Conservation (phyloP, 1,284 basidiomycete genomes). For the Dichomitus squalens region DNA sequence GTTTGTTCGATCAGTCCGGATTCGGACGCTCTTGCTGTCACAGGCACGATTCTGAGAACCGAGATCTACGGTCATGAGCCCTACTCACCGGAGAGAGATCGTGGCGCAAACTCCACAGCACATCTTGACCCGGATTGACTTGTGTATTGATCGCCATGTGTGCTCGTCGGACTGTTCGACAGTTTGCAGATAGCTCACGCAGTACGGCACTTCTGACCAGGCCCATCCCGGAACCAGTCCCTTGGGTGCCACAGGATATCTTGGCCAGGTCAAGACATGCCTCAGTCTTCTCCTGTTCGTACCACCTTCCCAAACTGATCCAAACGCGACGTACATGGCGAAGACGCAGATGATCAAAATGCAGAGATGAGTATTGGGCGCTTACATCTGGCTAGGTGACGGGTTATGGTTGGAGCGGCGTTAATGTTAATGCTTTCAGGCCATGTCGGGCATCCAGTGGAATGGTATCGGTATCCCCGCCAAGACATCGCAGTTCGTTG, state of each 20-base stretch:
- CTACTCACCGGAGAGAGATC: not conserved
- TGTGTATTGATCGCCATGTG: not conserved
- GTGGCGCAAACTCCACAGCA: not conserved
- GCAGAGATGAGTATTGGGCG: not conserved
- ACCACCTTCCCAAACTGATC: not conserved
- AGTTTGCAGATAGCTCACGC: no score
- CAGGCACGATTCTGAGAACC: not conserved
- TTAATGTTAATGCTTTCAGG: not conserved
- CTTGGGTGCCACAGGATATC: no score
- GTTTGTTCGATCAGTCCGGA: conserved; percentile 16
- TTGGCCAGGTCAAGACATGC: no score
- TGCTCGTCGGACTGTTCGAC: no score
- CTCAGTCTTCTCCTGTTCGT: not conserved
- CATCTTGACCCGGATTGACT: no score
- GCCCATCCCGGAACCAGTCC: no score
- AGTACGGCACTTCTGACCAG: no score
- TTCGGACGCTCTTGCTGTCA: conserved; percentile 2
- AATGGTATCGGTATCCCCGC: no score
- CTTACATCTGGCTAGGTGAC: not conserved
- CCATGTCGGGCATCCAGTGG: not conserved
- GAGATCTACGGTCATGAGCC: not conserved
- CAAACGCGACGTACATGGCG: not conserved
- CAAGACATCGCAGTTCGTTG: no score
- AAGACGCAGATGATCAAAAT: not conserved
- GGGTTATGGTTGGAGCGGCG: not conserved